A percentile compares a stretch with the other conserved stretches of the same genome.
These are phyloP conservation scores for Xylaria scruposa DNA, from an alignment of 495 filamentous ascomycete genomes.

Conservation along the genomic window DNA sequence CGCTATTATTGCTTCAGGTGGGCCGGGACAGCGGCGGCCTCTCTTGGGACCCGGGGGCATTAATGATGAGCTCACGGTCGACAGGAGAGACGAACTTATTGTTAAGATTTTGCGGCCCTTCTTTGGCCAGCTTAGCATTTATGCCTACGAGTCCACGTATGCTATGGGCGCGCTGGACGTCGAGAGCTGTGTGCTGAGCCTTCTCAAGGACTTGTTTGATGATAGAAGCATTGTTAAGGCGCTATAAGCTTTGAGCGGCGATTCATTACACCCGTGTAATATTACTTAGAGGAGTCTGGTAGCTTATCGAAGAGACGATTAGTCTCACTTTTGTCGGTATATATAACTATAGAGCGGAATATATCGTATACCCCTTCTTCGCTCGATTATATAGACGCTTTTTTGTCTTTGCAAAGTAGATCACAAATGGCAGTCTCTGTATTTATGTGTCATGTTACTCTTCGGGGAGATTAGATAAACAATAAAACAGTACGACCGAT, in stretches of 20 bases:
- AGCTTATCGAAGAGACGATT: neutral
- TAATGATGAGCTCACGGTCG: conserved; percentile 53
- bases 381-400: neutral
- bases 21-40: conserved; percentile 44
- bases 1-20: conserved; percentile 36
- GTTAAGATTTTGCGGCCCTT: conserved; percentile 83
- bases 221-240: conserved; percentile 69
- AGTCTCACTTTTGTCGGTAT: neutral
- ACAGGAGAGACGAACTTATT: conserved; percentile 73
- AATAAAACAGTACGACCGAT: neutral
- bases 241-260: conserved; percentile 37
- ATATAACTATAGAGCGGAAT: neutral
- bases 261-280: neutral
- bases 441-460: neutral
- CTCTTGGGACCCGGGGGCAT: conserved; percentile 58
- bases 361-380: neutral
- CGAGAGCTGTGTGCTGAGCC: conserved; percentile 67
- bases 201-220: conserved; percentile 86
- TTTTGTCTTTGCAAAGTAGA: neutral
- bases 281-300: conserved; percentile 1
- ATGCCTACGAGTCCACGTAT: conserved; percentile 90
- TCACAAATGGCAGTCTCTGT: neutral
- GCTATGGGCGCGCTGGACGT: conserved; percentile 75
- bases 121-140: conserved; percentile 88
- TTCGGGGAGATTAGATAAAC: neutral